These are phyloP conservation scores for Xylaria sp. DNA, from an alignment of 2,329 filamentous ascomycete genomes.

Conservation along the genomic window DNA sequence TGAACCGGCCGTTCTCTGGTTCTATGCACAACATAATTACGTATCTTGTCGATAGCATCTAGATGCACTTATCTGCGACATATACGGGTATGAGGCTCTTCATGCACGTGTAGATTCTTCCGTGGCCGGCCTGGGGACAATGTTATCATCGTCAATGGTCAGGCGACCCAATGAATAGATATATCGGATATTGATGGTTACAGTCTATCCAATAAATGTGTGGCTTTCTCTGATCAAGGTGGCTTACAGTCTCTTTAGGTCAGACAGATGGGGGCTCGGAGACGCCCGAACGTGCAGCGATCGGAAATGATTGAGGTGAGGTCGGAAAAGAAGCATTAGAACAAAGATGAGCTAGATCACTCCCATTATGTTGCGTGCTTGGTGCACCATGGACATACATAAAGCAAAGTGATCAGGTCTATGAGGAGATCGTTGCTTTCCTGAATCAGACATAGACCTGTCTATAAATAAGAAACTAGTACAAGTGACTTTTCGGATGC, in stretches of 20 bases:
- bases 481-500: not conserved
- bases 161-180: not conserved
- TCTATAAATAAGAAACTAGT: not conserved
- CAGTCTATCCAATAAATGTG: not conserved
- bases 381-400: not conserved
- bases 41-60: not conserved
- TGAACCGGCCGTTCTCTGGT: no score
- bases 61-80: not conserved
- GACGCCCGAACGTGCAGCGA: not conserved
- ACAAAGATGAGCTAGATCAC: not conserved
- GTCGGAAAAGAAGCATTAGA: constrained; percentile 23
- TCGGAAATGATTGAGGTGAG: constrained; percentile 6
- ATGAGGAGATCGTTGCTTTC: not conserved
- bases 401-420: constrained; percentile 3
- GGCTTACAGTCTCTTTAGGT: not conserved
- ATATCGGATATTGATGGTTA: not conserved
- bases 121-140: not conserved
- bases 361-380: not conserved
- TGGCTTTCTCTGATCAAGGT: not conserved
- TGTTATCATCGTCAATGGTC: no score
- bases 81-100: constrained; percentile 1
- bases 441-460: not conserved
- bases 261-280: not conserved
- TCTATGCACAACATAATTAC: not conserved
- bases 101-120: not conserved